A percentile compares a stretch with the other conserved stretches of the same genome.
These are phyloP conservation scores for Coccinonectria pachysandricola DNA, from an alignment of 2,329 filamentous ascomycete species.

Conservation along the genomic window DNA sequence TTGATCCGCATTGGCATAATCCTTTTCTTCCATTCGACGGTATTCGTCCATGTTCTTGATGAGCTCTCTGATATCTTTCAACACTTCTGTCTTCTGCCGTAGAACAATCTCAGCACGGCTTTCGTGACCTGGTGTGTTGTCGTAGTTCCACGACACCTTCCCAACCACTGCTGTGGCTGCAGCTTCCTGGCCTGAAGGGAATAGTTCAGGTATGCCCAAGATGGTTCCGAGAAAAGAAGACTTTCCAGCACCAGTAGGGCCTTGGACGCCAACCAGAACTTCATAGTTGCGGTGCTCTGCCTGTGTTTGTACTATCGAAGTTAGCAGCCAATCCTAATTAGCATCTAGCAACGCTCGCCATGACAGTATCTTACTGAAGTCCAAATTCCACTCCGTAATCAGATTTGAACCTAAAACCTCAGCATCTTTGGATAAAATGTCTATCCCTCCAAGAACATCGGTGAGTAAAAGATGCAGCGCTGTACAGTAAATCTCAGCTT, in stretches of 20 bases:
- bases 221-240: conserved; percentile 5
- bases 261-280: conserved; percentile 9
- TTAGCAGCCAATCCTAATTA: no score
- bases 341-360: no score
- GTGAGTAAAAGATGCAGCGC: no score
- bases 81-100: conserved; percentile 5
- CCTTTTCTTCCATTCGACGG: not conserved
- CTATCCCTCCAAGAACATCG: no score
- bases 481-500: not conserved
- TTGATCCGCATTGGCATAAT: conserved; percentile 8
- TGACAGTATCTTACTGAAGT: no score
- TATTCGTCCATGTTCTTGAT: conserved; percentile 7
- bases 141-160: conserved; percentile 17
- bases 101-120: conserved; percentile 17
- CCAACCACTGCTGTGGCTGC: conserved; percentile 20
- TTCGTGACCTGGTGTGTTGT: conserved; percentile 3
- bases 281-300: no score
- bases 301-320: no score
- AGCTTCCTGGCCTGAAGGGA: conserved; percentile 20
- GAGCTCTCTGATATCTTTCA: conserved; percentile 7
- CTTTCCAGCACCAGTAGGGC: conserved; percentile 9
- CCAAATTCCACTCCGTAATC: no score
- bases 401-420: no score
- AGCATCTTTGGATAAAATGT: no score
- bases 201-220: conserved; percentile 10